These are phyloP conservation scores for Petunia hybrid DNA, from an alignment of 305 asterid species.

Conservation along the genomic window DNA sequence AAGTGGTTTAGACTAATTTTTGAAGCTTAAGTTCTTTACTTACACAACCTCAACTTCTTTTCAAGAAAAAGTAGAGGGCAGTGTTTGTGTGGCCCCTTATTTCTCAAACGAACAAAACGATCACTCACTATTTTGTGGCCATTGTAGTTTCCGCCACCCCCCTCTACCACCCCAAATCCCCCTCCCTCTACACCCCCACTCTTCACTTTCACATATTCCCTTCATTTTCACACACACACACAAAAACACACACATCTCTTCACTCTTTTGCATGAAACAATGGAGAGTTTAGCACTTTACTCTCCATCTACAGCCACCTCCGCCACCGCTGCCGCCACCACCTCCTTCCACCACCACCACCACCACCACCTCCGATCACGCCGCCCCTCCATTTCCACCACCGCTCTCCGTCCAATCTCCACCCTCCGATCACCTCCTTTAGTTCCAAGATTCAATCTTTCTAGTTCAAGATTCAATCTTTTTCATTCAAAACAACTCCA, in stretches of 20 bases:
- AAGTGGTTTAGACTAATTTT: too few species aligned
- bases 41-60: too few species aligned
- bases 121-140: conserved; percentile 34
- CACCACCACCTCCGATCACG: conserved; percentile 50
- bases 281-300: conserved; percentile 73
- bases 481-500: conserved; percentile 34
- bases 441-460: conserved; percentile 26
- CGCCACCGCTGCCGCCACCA: conserved; percentile 45
- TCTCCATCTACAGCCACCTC: conserved; percentile 51
- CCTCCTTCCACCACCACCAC: conserved; percentile 50
- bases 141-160: conserved; percentile 44
- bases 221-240: neutral
- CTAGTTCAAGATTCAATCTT: conserved; percentile 34
- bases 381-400: conserved; percentile 42
- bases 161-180: neutral
- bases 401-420: conserved; percentile 33
- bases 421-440: conserved; percentile 44
- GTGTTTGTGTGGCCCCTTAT: neutral
- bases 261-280: conserved; percentile 26
- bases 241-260: conserved; percentile 31
- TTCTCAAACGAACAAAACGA: conserved; percentile 29
- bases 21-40: too few species aligned
- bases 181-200: neutral
- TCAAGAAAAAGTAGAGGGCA: neutral
- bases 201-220: neutral